These are phyloP conservation scores for Amesomyces nigricolor DNA, from an alignment of 2,329 filamentous ascomycete species.

Conservation along the genomic window DNA sequence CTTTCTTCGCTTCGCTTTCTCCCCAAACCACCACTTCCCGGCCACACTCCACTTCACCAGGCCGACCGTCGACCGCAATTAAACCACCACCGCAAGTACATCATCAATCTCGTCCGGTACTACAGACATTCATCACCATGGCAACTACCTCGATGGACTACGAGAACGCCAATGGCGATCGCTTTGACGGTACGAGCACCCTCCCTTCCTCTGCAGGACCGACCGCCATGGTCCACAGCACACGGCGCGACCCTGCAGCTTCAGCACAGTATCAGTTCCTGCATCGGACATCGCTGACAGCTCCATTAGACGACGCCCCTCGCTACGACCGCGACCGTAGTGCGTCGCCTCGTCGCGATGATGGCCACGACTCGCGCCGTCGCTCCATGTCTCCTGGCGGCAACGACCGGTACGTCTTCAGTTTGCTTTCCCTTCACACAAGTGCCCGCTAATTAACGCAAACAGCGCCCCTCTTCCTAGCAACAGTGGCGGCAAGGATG, in stretches of 20 bases:
- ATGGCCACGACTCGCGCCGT: constrained; percentile 53
- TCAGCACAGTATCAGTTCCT: neutral
- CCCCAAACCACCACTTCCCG: neutral
- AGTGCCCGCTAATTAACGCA: constrained; percentile 18
- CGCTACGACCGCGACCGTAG: constrained; percentile 63
- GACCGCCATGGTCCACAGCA: neutral
- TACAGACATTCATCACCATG: constrained; percentile 37
- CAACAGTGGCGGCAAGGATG: constrained; percentile 52
- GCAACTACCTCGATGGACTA: constrained; percentile 65
- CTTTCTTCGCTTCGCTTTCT: neutral
- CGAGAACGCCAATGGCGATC: constrained; percentile 61
- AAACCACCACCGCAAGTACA: neutral
- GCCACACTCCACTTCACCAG: constrained; percentile 8
- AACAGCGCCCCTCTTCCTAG: constrained; percentile 42
- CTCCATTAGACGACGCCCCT: constrained; percentile 51
- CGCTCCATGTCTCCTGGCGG: constrained; percentile 57
- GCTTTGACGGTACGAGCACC: constrained; percentile 54
- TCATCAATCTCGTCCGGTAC: neutral
- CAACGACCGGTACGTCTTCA: constrained; percentile 44
- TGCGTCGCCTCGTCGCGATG: constrained; percentile 61
- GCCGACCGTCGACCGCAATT: neutral
- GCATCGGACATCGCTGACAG: constrained; percentile 14
- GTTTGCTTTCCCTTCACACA: neutral
- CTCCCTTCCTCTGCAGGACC: neutral
- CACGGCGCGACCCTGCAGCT: neutral